A percentile compares a stretch with the other conserved stretches of the same genome.
Conservation (phyloP, 164 flowering plant species). For the Nymphaea colorata region DNA sequence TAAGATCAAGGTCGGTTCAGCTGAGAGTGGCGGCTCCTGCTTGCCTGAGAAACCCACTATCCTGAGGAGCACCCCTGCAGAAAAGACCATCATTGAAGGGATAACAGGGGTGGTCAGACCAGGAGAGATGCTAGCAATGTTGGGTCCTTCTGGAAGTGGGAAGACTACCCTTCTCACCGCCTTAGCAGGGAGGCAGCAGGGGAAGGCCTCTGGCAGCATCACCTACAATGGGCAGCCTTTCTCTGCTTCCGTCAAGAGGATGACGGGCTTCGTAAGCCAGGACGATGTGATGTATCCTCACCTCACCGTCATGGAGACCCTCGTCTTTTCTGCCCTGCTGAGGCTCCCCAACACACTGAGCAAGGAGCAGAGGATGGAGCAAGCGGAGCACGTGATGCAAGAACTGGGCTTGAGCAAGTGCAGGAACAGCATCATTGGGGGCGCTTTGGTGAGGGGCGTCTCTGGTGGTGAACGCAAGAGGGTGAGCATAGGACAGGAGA, state of each 20-base stretch:
- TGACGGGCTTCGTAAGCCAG: conserved; percentile 69
- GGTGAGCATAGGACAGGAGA: conserved; percentile 91
- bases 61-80: conserved; percentile 18
- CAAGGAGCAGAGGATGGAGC: conserved; percentile 40
- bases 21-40: conserved; percentile 11
- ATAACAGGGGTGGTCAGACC: conserved; percentile 61
- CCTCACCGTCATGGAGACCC: conserved; percentile 71
- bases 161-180: conserved; percentile 85
- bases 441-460: conserved; percentile 55
- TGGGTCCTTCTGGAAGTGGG: conserved; percentile 93
- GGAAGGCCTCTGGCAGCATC: conserved; percentile 53
- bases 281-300: conserved; percentile 85
- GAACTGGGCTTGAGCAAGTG: conserved; percentile 69
- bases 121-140: conserved; percentile 83
- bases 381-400: conserved; percentile 41
- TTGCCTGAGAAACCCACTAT: conserved; percentile 7
- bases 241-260: conserved; percentile 45
- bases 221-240: conserved; percentile 60
- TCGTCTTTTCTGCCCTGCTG: conserved; percentile 58
- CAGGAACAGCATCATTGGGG: conserved; percentile 48
- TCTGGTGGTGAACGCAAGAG: conserved; percentile 92
- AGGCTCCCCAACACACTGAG: conserved; percentile 50
- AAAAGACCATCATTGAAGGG: conserved; percentile 39
- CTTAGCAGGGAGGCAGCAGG: conserved; percentile 50
- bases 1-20: conserved; percentile 14